A percentile compares a stretch with the other conserved stretches of the same genome.
Conservation (phyloP, 441 rosid species). For the Omphalea diandra region DNA sequence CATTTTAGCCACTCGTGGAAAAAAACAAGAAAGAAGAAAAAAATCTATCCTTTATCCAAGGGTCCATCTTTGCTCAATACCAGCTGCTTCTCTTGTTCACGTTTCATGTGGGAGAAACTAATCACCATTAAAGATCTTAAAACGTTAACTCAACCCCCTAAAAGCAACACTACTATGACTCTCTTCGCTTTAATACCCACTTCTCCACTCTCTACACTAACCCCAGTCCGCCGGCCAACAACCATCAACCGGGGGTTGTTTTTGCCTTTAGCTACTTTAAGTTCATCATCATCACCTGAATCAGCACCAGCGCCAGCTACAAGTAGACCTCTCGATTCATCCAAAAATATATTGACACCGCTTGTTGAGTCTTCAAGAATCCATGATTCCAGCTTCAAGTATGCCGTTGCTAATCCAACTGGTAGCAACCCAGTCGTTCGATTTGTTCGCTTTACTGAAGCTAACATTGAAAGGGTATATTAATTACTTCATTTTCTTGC, state of each 20-base stretch:
- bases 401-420: constrained; percentile 30
- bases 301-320: constrained; percentile 14
- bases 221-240: constrained; percentile 20
- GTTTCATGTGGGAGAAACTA: neutral
- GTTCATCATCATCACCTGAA: constrained; percentile 35
- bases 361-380: constrained; percentile 31
- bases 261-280: constrained; percentile 42
- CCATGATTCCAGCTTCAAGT: constrained; percentile 41
- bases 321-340: constrained; percentile 17
- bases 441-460: constrained; percentile 57
- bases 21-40: neutral
- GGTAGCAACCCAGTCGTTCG: constrained; percentile 38
- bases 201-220: constrained; percentile 34
- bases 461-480: constrained; percentile 70
- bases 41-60: neutral
- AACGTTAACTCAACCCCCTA: neutral
- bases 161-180: constrained; percentile 33
- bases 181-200: constrained; percentile 37
- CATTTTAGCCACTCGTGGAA: neutral
- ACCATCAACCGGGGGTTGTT: constrained; percentile 28
- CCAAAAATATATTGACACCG: constrained; percentile 30
- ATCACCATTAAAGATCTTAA: neutral
- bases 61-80: neutral
- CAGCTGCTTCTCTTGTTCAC: neutral
- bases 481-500: neutral